Percentiles rank a stretch among this genome's conserved stretches.
Conservation (phyloP, 192 early-diverging fungal genomes). For the Hyaloraphidium curvatum region DNA sequence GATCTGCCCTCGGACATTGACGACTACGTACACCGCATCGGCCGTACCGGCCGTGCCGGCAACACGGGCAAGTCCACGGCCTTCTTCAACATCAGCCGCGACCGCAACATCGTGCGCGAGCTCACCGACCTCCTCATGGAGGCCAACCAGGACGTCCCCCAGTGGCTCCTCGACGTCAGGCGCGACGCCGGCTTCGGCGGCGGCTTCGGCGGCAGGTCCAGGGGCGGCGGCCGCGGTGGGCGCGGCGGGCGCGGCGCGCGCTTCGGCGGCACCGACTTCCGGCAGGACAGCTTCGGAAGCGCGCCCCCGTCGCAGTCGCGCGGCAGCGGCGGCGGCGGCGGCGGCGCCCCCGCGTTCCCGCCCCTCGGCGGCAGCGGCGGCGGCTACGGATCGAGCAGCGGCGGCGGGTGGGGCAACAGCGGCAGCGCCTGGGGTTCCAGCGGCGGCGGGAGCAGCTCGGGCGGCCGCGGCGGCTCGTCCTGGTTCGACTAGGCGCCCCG, state of each 20-base stretch:
- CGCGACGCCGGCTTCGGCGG: neutral
- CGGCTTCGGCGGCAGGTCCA: neutral
- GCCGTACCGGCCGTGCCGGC: slow-evolving; percentile 93
- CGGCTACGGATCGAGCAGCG: too few relatives aligned
- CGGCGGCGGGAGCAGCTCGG: neutral
- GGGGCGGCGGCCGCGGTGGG: neutral
- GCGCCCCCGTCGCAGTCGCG: too few relatives aligned
- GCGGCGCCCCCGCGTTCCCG: neutral
- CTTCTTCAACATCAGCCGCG: slow-evolving; percentile 78
- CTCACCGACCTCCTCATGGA: slow-evolving; percentile 30
- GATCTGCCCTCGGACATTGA: slow-evolving; percentile 91
- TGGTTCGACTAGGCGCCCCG: too few relatives aligned
- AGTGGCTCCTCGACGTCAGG: neutral
- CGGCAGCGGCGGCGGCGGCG: neutral
- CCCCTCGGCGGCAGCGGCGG: neutral
- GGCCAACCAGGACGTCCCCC: neutral
- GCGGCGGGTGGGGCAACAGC: neutral
- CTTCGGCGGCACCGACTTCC: neutral
- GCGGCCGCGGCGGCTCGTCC: neutral
- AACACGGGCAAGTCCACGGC: slow-evolving; percentile 81
- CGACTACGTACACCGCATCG: slow-evolving; percentile 98
- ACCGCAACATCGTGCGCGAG: slow-evolving; percentile 62
- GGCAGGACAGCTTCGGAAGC: neutral
- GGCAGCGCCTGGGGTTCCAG: neutral
- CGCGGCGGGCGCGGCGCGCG: neutral